A percentile compares a stretch with the other conserved stretches of the same genome.
phyloP scores from a whole-genome alignment of 768 basidiomycete genomes.

The Boletellus sp. region DNA sequence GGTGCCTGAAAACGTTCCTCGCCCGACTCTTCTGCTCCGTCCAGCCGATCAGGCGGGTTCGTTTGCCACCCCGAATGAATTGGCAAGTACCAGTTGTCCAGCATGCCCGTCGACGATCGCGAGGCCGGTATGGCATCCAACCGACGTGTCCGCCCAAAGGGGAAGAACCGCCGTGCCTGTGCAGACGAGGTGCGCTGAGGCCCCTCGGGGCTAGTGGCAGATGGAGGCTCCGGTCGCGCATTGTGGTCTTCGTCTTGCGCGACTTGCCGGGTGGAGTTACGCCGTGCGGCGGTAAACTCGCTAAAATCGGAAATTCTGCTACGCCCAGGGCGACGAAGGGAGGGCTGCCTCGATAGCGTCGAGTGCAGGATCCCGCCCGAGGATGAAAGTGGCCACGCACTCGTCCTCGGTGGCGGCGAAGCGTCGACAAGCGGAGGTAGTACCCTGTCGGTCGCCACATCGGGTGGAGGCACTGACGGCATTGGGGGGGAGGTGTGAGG shows the following conservation, averaged over 20 bases:
- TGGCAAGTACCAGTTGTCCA: slow-evolving; percentile 35
- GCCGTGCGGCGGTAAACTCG: slow-evolving; percentile 66
- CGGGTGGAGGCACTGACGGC: slow-evolving; percentile 24
- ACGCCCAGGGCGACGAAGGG: slow-evolving; percentile 55
- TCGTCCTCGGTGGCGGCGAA: slow-evolving; percentile 20
- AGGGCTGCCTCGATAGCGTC: slow-evolving; percentile 51
- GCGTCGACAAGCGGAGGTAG: slow-evolving; percentile 30
- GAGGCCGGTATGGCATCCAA: slow-evolving; percentile 36
- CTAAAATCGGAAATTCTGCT: slow-evolving; percentile 64
- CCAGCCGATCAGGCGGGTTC: slow-evolving; percentile 16
- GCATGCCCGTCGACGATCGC: slow-evolving; percentile 25
- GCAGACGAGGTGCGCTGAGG: slow-evolving; percentile 11
- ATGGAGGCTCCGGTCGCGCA: slow-evolving; percentile 8
- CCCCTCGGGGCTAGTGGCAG: background rate
- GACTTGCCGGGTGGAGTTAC: slow-evolving; percentile 43
- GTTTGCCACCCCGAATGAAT: slow-evolving; percentile 20
- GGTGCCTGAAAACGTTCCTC: slow-evolving; percentile 41
- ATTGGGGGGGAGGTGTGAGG: slow-evolving; percentile 27
- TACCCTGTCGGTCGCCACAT: slow-evolving; percentile 20
- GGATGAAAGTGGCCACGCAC: slow-evolving; percentile 23
- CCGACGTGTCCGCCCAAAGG: slow-evolving; percentile 45
- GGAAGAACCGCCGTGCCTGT: slow-evolving; percentile 54
- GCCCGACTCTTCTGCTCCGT: slow-evolving; percentile 29
- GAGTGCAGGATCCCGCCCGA: slow-evolving; percentile 25
- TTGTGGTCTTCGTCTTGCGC: slow-evolving; percentile 27